These are phyloP conservation scores for Pestalotiopsis sp. DNA, from an alignment of 2,329 filamentous ascomycete genomes.

Conservation along the genomic window DNA sequence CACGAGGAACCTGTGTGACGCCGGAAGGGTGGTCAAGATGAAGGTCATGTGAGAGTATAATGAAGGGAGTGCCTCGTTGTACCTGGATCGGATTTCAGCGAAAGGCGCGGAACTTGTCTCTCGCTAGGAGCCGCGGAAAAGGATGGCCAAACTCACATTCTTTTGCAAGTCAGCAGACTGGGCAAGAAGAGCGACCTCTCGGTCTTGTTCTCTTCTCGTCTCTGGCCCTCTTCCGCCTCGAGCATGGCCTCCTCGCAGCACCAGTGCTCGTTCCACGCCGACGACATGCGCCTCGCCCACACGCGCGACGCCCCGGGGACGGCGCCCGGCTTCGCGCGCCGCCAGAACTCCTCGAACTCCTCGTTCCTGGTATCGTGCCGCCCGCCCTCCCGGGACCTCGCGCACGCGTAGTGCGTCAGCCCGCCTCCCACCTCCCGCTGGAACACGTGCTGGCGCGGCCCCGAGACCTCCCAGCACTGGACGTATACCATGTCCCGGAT, in stretches of 20 bases:
- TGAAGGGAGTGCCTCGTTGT: constrained; percentile 18
- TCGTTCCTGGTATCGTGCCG: constrained; percentile 15
- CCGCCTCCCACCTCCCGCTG: not conserved
- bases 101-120: not conserved
- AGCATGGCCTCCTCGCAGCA: constrained; percentile 23
- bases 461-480: constrained; percentile 22
- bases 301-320: constrained; percentile 15
- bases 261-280: constrained; percentile 24
- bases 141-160: constrained; percentile 17
- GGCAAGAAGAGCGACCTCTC: constrained; percentile 17
- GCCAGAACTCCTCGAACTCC: constrained; percentile 19
- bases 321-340: constrained; percentile 11
- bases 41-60: constrained; percentile 21
- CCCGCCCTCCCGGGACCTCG: constrained; percentile 14
- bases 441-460: constrained; percentile 23
- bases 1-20: constrained; percentile 19
- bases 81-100: constrained; percentile 12
- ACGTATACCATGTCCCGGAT: constrained; percentile 24
- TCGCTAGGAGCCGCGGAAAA: not conserved
- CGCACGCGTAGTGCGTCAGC: constrained; percentile 23
- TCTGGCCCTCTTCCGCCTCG: not conserved
- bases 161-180: constrained; percentile 19
- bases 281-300: constrained; percentile 21
- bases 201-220: not conserved
- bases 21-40: constrained; percentile 20